phyloP scores from a whole-genome alignment of 1,139 yeast species.

The Hanseniaspora sp. region DNA sequence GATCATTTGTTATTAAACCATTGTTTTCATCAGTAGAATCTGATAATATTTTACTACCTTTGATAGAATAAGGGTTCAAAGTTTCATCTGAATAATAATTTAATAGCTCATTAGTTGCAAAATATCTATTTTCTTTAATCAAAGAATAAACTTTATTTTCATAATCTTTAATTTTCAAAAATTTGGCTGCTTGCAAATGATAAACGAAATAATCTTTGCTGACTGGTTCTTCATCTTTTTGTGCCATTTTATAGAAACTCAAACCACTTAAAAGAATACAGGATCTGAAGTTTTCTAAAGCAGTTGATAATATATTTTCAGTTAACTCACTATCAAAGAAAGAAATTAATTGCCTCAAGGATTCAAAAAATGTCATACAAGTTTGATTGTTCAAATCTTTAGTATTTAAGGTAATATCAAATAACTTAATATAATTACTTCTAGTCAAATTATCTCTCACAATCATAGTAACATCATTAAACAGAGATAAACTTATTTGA shows the following conservation, averaged over 20 bases:
- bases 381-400: slow-evolving; percentile 7
- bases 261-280: slow-evolving; percentile 27
- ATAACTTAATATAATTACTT: slow-evolving; percentile 7
- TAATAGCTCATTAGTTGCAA: slow-evolving; percentile 25
- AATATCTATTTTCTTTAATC: slow-evolving; percentile 18
- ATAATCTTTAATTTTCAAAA: slow-evolving; percentile 25
- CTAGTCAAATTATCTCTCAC: slow-evolving; percentile 6
- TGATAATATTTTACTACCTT: slow-evolving; percentile 25
- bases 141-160: slow-evolving; percentile 22
- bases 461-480: slow-evolving; percentile 13
- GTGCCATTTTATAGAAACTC: slow-evolving; percentile 21
- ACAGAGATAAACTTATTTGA: slow-evolving; percentile 3
- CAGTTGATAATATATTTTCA: slow-evolving; percentile 20
- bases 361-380: slow-evolving; percentile 14
- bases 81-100: slow-evolving; percentile 27
- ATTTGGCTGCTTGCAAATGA: slow-evolving; percentile 26
- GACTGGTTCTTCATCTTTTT: slow-evolving; percentile 20
- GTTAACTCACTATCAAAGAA: slow-evolving; percentile 17
- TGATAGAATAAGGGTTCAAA: slow-evolving; percentile 24
- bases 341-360: slow-evolving; percentile 20
- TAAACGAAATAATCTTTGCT: slow-evolving; percentile 24
- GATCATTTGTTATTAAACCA: not conserved
- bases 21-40: slow-evolving; percentile 14
- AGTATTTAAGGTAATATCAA: slow-evolving; percentile 20
- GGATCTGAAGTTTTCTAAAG: slow-evolving; percentile 24